A percentile compares a stretch with the other conserved stretches of the same genome.
These are phyloP conservation scores for Tothia fuscella DNA, from an alignment of 2,329 filamentous ascomycete species.

Conservation along the genomic window DNA sequence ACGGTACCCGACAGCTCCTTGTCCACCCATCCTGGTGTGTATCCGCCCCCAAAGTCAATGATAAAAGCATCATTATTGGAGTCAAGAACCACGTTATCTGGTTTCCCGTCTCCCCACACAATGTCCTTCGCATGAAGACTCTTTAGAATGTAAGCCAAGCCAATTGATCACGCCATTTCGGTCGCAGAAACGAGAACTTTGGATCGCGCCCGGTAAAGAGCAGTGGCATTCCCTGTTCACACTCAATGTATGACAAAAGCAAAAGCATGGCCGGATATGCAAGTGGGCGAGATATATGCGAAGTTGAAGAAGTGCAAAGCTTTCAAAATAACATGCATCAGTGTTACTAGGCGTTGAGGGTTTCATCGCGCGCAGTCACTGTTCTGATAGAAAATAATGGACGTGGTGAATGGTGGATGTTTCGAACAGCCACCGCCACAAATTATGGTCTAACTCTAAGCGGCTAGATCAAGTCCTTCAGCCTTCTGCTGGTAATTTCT, in stretches of 20 bases:
- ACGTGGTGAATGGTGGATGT: no score
- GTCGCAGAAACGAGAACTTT: slow-evolving; percentile 7
- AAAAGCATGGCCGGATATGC: no score
- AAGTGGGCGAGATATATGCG: no score
- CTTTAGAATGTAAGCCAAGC: slow-evolving; percentile 10
- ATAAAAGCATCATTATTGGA: slow-evolving; percentile 25
- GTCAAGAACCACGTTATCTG: slow-evolving; percentile 30
- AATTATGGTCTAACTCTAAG: no score
- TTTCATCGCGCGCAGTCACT: no score
- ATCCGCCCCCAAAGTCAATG: slow-evolving; percentile 28
- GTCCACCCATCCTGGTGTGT: slow-evolving; percentile 27
- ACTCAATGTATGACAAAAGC: slow-evolving; percentile 15
- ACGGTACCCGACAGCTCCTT: slow-evolving; percentile 21
- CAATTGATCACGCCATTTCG: slow-evolving; percentile 14
- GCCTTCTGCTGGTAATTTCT: no score
- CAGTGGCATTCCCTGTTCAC: slow-evolving; percentile 12
- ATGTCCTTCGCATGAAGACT: slow-evolving; percentile 23
- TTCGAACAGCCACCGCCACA: no score
- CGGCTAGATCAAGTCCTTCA: no score
- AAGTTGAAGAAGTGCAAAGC: no score
- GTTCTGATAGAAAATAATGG: no score
- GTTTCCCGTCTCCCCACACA: slow-evolving; percentile 29
- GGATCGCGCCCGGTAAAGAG: slow-evolving; percentile 11
- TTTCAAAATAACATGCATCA: no score
- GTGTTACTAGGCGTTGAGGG: no score